These are phyloP conservation scores for Boletus sp. DNA, from an alignment of 768 basidiomycete genomes.

Conservation along the genomic window DNA sequence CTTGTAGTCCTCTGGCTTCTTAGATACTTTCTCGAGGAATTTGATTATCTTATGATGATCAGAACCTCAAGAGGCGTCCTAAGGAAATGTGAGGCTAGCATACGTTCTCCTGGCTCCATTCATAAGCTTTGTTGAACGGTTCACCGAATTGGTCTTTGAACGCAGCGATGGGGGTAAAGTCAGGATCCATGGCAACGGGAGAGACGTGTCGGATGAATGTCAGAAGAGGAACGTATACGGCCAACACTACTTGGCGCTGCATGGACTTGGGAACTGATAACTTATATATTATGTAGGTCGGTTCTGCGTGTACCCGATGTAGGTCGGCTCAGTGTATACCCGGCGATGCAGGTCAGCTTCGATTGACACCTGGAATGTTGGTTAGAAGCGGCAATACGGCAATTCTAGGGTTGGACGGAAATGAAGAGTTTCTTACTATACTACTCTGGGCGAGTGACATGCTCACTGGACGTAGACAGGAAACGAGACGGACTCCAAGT, in stretches of 20 bases:
- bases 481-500: no score
- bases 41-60: neutral
- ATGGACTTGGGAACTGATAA: neutral
- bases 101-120: neutral
- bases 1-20: neutral
- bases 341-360: neutral
- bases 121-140: no score
- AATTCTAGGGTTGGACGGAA: neutral
- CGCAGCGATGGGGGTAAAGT: neutral
- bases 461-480: no score
- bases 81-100: neutral
- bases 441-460: no score
- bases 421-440: neutral
- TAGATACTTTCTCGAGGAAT: neutral
- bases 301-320: no score
- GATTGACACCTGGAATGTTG: neutral
- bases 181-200: neutral
- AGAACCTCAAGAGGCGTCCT: neutral
- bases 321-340: no score
- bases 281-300: no score
- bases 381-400: neutral
- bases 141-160: neutral
- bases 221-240: neutral
- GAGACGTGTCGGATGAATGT: neutral
- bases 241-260: neutral